These are phyloP conservation scores for Schizopora paradoxa DNA, from an alignment of 1,284 basidiomycete species.

Conservation along the genomic window DNA sequence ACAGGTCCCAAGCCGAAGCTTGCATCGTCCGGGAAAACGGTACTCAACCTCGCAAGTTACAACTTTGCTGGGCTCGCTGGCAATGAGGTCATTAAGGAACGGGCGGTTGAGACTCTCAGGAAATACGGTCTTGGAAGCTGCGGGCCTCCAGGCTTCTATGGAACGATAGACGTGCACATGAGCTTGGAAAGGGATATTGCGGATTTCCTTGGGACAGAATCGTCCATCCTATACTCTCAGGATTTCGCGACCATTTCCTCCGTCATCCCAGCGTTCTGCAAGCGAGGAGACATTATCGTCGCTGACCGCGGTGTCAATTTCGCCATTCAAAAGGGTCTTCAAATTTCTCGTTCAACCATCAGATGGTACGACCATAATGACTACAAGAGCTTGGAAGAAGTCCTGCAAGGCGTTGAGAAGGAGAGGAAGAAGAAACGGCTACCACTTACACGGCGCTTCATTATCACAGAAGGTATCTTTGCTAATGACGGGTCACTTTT, in stretches of 20 bases:
- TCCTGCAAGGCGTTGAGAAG: conserved; percentile 79
- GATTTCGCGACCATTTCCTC: conserved; percentile 90
- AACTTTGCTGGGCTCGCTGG: conserved; percentile 92
- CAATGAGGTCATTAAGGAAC: conserved; percentile 83
- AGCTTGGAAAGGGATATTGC: conserved; percentile 87
- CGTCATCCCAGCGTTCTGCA: conserved; percentile 96
- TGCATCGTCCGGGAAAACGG: conserved; percentile 69
- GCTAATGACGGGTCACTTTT: conserved; percentile 91
- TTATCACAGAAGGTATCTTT: conserved; percentile 96
- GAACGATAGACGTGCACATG: conserved; percentile 95
- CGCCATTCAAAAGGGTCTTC: conserved; percentile 95
- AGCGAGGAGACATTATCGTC: conserved; percentile 97
- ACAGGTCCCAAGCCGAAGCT: conserved; percentile 83
- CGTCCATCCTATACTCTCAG: conserved; percentile 92
- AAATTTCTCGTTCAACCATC: conserved; percentile 89
- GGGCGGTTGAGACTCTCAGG: conserved; percentile 81
- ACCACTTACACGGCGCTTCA: conserved; percentile 88
- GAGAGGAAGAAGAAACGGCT: conserved; percentile 80
- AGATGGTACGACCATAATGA: conserved; percentile 98
- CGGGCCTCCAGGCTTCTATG: conserved; percentile 97
- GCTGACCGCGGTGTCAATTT: conserved; percentile 94
- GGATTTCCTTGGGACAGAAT: conserved; percentile 85
- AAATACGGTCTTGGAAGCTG: conserved; percentile 95
- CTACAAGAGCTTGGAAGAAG: conserved; percentile 84
- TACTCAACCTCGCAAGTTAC: conserved; percentile 84